These are phyloP conservation scores for Dothistroma pini DNA, from an alignment of 2,329 filamentous ascomycete genomes.

Conservation along the genomic window DNA sequence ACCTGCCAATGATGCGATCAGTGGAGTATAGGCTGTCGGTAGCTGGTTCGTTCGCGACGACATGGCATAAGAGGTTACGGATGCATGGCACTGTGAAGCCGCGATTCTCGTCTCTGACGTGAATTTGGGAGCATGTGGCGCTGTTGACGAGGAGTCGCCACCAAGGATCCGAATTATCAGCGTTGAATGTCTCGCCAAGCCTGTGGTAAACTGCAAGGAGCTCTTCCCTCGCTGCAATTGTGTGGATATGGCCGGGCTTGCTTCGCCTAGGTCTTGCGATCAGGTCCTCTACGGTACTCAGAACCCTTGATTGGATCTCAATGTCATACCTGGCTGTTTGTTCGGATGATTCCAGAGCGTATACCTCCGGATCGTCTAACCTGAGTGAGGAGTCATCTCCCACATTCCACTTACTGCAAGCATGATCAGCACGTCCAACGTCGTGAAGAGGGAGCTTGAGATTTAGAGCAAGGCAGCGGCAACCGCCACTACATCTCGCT, in stretches of 20 bases:
- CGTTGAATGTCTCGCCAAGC: slow-evolving; percentile 15
- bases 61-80: slow-evolving; percentile 29
- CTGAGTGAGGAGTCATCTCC: neutral
- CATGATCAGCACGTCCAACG: neutral
- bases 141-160: slow-evolving; percentile 27
- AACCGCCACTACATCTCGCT: neutral
- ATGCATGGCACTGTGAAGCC: slow-evolving; percentile 27
- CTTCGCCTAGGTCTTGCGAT: neutral
- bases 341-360: no score
- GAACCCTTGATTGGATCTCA: slow-evolving; percentile 17
- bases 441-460: slow-evolving; percentile 1
- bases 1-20: slow-evolving; percentile 17
- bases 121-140: slow-evolving; percentile 31
- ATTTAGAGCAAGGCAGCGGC: neutral
- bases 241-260: slow-evolving; percentile 7
- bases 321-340: neutral
- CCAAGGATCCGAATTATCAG: neutral
- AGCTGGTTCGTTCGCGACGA: slow-evolving; percentile 30
- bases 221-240: slow-evolving; percentile 15
- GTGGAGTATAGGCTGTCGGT: slow-evolving; percentile 29
- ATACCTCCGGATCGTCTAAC: no score
- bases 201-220: slow-evolving; percentile 15
- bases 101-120: slow-evolving; percentile 30
- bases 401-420: slow-evolving; percentile 7
- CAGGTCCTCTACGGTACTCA: neutral